Percentiles rank a stretch among this genome's conserved stretches.
Evolutionary conservation across 305 asterid genomes (phyloP).

Genomic region (Solanum aculeatissimum): DNA sequence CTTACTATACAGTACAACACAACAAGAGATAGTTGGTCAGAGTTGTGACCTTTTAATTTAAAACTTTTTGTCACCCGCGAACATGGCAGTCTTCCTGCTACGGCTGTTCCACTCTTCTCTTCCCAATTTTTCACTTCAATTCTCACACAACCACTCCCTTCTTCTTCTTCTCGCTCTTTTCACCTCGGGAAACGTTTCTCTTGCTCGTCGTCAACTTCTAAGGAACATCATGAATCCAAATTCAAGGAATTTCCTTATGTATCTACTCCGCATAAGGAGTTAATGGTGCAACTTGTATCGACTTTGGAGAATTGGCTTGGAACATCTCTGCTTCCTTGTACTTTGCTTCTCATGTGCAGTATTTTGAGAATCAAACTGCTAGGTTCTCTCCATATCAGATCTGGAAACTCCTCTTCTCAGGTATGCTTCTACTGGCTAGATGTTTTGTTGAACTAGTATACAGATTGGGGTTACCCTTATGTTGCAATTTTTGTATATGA

Average conservation of each 20-base stretch:
- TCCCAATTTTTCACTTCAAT: not conserved
- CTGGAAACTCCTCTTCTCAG: constrained; percentile 62
- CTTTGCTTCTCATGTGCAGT: constrained; percentile 50
- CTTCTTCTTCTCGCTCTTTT: not conserved
- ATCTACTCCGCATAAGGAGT: constrained; percentile 37
- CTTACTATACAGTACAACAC: no score
- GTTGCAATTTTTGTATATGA: no score
- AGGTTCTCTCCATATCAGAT: constrained; percentile 52
- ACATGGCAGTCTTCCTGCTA: not conserved
- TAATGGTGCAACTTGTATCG: constrained; percentile 61
- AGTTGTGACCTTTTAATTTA: no score
- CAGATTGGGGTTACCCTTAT: not conserved
- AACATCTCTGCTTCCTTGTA: constrained; percentile 48
- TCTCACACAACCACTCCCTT: not conserved
- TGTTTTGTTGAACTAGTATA: not conserved
- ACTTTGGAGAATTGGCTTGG: constrained; percentile 49
- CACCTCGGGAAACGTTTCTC: constrained; percentile 2
- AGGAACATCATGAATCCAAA: constrained; percentile 20
- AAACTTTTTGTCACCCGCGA: no score
- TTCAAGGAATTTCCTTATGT: constrained; percentile 67
- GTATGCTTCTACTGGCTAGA: constrained; percentile 9
- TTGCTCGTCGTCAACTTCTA: constrained; percentile 11
- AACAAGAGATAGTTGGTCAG: no score
- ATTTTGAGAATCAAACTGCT: constrained; percentile 29
- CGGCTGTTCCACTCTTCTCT: not conserved